Base-by-base conservation (phyloP, 1,139 yeast genomes). In the Geotrichum europaeum region DNA sequence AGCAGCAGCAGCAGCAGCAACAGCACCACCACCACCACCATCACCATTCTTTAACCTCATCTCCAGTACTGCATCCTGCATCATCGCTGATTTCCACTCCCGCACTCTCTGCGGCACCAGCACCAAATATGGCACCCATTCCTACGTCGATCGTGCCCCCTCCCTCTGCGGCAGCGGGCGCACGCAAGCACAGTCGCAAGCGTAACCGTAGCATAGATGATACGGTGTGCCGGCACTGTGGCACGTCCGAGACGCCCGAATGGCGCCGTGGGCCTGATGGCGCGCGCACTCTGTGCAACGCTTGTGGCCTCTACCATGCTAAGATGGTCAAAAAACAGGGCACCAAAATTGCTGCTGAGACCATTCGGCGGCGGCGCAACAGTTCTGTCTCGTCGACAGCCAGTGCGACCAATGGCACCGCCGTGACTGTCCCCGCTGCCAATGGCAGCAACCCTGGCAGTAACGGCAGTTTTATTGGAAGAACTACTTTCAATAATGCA, bases 191-290 rank as follows among this genome's bases (percentile, higher is more conserved):
- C 15, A 55, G 40, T 49, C 58, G 53, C 24, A 60, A 47, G 22
- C 54, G 20, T n/a, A 28, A 5, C 20, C 54, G 49, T 15, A 49
- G 57, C 13, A 51, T 34, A 15, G 70, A 68, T 28, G 60, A 58
- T 20, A 66, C 70, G 12, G 69, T 72, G 50, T 86, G 91, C 69
- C 81, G 80, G 62, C 84, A 87, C 65, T 90, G 97, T 72, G 88
- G 87, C 28, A 85, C 88, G 18, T 81, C 83, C 2, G 89, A 86
- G 64, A 89, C 97, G 0, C 96, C 96, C 0, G 96, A 90, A 75
- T 90, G 97, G 96, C 79, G 96, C 66, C 79, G 91, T 61, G 96
- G 96, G 0, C 96, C 96, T 1, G 83, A 84, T 64, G 97, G 96
- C 0, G 87, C 87, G 15, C 78, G 95, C 58, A 88, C 96, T 0